Evolutionary conservation across 441 rosid species (phyloP).

Genomic region (Eutrema salsugineum): DNA sequence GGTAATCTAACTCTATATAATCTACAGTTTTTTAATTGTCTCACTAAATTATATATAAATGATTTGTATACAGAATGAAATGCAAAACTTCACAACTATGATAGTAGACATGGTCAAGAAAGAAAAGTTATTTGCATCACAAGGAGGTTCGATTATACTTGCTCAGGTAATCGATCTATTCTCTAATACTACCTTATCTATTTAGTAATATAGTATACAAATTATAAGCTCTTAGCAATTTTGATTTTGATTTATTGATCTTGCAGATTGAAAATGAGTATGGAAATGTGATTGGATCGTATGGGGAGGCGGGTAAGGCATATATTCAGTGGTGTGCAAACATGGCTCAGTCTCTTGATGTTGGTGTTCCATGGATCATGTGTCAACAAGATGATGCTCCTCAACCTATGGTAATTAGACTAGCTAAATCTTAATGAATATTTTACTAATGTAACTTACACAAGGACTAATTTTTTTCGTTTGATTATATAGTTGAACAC

Average conservation of each 20-base stretch:
- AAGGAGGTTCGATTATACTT: slow-evolving; percentile 51
- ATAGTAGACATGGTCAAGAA: slow-evolving; percentile 42
- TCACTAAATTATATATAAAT: background rate
- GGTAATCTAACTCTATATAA: slow-evolving; percentile 27
- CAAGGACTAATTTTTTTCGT: background rate
- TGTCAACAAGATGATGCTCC: slow-evolving; percentile 70
- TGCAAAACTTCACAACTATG: slow-evolving; percentile 46
- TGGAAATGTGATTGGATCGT: slow-evolving; percentile 44
- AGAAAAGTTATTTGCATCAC: slow-evolving; percentile 44
- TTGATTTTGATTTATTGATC: background rate
- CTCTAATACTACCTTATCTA: background rate
- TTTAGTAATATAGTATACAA: background rate
- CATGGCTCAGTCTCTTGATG: slow-evolving; percentile 44
- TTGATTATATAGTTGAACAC: slow-evolving; percentile 42
- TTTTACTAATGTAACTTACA: background rate
- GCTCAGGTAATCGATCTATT: slow-evolving; percentile 49
- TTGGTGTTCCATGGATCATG: slow-evolving; percentile 88
- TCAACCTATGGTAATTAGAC: slow-evolving; percentile 43
- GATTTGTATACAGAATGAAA: slow-evolving; percentile 30
- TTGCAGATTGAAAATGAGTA: slow-evolving; percentile 78
- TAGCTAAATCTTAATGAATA: background rate
- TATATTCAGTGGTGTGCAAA: slow-evolving; percentile 64
- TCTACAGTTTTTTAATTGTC: background rate
- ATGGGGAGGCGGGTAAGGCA: slow-evolving; percentile 42
- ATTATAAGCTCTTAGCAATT: background rate